These are phyloP conservation scores for Priceomyces castillae DNA, from an alignment of 805 yeast genomes.

Conservation along the genomic window DNA sequence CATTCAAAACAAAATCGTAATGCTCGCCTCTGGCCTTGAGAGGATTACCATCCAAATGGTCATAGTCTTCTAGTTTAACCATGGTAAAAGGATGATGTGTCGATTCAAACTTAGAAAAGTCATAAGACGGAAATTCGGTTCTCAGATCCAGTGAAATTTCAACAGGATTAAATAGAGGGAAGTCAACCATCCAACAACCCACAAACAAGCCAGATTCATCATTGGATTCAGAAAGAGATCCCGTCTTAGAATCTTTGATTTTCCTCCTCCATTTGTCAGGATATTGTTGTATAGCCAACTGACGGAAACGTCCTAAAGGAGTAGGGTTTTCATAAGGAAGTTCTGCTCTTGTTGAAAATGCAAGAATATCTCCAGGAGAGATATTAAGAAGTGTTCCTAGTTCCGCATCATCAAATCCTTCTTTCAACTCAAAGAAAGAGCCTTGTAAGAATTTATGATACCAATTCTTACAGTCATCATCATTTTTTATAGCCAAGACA, in stretches of 20 bases:
- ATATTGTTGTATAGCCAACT: conserved; percentile 56
- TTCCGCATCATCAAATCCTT: conserved; percentile 13
- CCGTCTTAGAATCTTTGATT: conserved; percentile 13
- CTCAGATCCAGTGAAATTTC: conserved; percentile 31
- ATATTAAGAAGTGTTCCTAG: conserved; percentile 36
- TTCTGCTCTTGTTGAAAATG: conserved; percentile 69
- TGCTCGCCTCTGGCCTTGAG: conserved; percentile 80
- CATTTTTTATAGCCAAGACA: conserved; percentile 48
- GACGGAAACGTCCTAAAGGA: conserved; percentile 85
- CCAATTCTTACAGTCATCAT: conserved; percentile 46
- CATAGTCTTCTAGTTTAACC: conserved; percentile 72
- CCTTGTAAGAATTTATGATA: conserved; percentile 31
- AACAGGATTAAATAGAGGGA: conserved; percentile 85
- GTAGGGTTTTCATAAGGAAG: conserved; percentile 89
- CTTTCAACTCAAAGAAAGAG: conserved; percentile 16
- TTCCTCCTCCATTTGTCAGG: conserved; percentile 52
- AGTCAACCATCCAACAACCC: conserved; percentile 84
- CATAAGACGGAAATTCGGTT: conserved; percentile 60
- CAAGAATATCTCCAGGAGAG: conserved; percentile 68
- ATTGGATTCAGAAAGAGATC: conserved; percentile 14
- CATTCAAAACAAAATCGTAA: conserved; percentile 90
- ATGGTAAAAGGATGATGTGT: conserved; percentile 99
- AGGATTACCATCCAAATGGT: conserved; percentile 52
- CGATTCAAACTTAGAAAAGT: conserved; percentile 47
- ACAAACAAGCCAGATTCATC: conserved; percentile 43